These are phyloP conservation scores for Venturia asperata DNA, from an alignment of 2,329 filamentous ascomycete species.

Conservation along the genomic window DNA sequence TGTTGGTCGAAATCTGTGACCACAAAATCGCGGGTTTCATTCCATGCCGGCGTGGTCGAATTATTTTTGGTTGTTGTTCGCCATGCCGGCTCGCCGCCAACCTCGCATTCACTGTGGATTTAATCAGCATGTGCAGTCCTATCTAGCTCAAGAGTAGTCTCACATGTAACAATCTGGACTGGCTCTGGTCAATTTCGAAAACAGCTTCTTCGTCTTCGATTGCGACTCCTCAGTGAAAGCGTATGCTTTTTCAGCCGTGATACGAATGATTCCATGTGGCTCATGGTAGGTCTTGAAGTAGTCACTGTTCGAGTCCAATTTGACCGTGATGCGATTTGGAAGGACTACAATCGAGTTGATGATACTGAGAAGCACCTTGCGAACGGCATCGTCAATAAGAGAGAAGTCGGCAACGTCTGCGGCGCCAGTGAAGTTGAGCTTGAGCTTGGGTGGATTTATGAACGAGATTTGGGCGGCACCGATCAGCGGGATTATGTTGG, in stretches of 20 bases:
- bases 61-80: conserved; percentile 39
- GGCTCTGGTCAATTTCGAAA: conserved; percentile 41
- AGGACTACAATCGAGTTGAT: conserved; percentile 42
- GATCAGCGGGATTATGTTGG: conserved; percentile 43
- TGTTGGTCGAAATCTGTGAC: conserved; percentile 40
- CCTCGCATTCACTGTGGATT: conserved; percentile 29
- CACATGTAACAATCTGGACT: conserved; percentile 41
- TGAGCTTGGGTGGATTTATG: conserved; percentile 42
- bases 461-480: conserved; percentile 44
- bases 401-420: conserved; percentile 39
- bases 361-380: conserved; percentile 40
- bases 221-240: conserved; percentile 36
- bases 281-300: conserved; percentile 44
- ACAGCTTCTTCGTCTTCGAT: conserved; percentile 34
- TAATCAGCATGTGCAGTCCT: not conserved
- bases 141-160: not conserved
- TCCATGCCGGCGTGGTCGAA: conserved; percentile 39
- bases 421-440: conserved; percentile 43
- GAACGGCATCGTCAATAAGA: conserved; percentile 39
- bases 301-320: conserved; percentile 41
- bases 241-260: conserved; percentile 39
- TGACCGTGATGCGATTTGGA: conserved; percentile 45
- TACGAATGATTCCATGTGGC: conserved; percentile 38
- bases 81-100: conserved; percentile 41
- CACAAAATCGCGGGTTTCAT: conserved; percentile 44